Evolutionary conservation across 2,329 filamentous ascomycete species (phyloP).

Genomic region (Reticulascus tulasneorum): DNA sequence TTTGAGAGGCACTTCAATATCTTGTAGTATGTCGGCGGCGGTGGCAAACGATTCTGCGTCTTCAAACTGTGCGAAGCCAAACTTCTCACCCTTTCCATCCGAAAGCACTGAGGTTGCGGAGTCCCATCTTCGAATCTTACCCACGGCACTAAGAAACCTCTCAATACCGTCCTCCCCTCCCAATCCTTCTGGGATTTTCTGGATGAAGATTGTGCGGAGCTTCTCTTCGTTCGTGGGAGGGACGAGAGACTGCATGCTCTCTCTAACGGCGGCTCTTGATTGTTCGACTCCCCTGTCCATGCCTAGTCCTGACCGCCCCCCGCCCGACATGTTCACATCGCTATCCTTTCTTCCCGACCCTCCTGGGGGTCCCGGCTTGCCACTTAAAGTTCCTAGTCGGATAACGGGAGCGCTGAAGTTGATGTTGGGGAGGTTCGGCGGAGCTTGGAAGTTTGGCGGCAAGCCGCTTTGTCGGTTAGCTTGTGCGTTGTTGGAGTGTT

Average conservation of each 20-base stretch:
- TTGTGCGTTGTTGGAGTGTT: constrained; percentile 68
- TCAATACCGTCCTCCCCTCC: constrained; percentile 77
- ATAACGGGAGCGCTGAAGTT: constrained; percentile 98
- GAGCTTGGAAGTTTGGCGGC: constrained; percentile 80
- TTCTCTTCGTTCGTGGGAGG: constrained; percentile 90
- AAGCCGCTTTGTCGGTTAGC: constrained; percentile 77
- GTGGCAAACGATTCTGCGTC: constrained; percentile 83
- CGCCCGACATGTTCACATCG: constrained; percentile 29
- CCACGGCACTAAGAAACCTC: constrained; percentile 71
- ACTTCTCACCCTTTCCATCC: constrained; percentile 78
- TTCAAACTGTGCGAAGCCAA: constrained; percentile 95
- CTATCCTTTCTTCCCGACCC: constrained; percentile 42
- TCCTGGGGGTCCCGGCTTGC: constrained; percentile 50
- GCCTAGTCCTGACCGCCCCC: constrained; percentile 46
- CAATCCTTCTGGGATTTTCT: constrained; percentile 75
- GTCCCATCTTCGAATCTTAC: constrained; percentile 81
- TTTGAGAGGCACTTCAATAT: constrained; percentile 77
- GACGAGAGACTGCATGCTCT: constrained; percentile 66
- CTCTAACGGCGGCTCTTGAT: constrained; percentile 62
- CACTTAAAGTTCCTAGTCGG: constrained; percentile 74
- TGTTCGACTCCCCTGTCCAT: constrained; percentile 65
- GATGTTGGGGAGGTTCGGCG: constrained; percentile 91
- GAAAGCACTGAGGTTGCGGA: constrained; percentile 55
- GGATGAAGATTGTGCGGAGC: constrained; percentile 83
- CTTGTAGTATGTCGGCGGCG: constrained; percentile 78